These are phyloP conservation scores for Alternaria burnsii DNA, from an alignment of 2,329 filamentous ascomycete species.

Conservation along the genomic window DNA sequence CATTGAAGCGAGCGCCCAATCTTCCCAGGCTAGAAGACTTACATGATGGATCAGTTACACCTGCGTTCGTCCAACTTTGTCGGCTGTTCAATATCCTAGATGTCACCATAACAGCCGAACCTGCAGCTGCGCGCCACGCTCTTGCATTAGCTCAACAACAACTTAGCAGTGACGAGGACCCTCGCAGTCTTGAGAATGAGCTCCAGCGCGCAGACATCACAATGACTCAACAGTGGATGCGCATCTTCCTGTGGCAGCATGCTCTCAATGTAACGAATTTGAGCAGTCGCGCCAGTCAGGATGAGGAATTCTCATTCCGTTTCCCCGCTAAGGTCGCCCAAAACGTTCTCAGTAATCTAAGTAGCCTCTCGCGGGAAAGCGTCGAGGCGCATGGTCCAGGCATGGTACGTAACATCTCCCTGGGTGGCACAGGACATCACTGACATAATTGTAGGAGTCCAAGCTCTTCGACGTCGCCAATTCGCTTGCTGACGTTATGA, in stretches of 20 bases:
- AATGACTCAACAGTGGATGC: slow-evolving; percentile 52
- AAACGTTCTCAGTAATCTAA: slow-evolving; percentile 42
- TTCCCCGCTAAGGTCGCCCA: slow-evolving; percentile 48
- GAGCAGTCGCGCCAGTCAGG: slow-evolving; percentile 34
- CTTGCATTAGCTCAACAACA: slow-evolving; percentile 45
- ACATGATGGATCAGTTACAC: slow-evolving; percentile 43
- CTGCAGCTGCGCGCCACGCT: slow-evolving; percentile 38
- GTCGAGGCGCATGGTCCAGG: slow-evolving; percentile 48
- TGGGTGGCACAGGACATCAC: background rate
- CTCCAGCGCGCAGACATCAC: slow-evolving; percentile 49
- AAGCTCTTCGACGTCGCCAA: slow-evolving; percentile 49
- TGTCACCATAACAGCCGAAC: slow-evolving; percentile 45
- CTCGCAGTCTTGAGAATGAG: slow-evolving; percentile 44
- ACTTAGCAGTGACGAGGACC: slow-evolving; percentile 40
- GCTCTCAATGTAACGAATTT: slow-evolving; percentile 47
- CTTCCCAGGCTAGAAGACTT: slow-evolving; percentile 41
- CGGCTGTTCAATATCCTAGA: slow-evolving; percentile 47
- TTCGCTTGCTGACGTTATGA: slow-evolving; percentile 49
- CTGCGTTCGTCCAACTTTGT: slow-evolving; percentile 47
- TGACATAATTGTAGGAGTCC: slow-evolving; percentile 34
- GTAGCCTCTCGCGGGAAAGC: slow-evolving; percentile 42
- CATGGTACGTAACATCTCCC: slow-evolving; percentile 36
- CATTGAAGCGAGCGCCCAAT: slow-evolving; percentile 40
- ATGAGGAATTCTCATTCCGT: slow-evolving; percentile 48
- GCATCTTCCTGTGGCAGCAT: slow-evolving; percentile 49